These are phyloP conservation scores for Leucosporidium creatinivorum DNA, from an alignment of 768 basidiomycete species.

Conservation along the genomic window DNA sequence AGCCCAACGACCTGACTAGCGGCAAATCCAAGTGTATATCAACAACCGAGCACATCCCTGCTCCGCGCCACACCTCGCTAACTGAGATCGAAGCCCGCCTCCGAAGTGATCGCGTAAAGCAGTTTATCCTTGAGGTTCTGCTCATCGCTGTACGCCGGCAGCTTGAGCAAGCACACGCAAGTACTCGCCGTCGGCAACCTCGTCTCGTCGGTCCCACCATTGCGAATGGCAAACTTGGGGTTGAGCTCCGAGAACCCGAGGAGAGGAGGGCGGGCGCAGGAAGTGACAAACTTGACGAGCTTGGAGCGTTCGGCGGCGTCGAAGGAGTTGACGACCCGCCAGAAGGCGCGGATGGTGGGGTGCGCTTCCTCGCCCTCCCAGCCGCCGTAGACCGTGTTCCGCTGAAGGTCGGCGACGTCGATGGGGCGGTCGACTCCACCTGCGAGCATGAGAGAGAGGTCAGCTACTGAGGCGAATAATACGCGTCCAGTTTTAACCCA, in stretches of 20 bases:
- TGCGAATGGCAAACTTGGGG: constrained; percentile 82
- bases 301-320: constrained; percentile 69
- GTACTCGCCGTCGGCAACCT: constrained; percentile 46
- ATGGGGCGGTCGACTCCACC: constrained; percentile 36
- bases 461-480: too few species aligned
- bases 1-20: too few species aligned
- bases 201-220: constrained; percentile 61
- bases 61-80: constrained; percentile 39
- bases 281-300: constrained; percentile 79
- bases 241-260: constrained; percentile 79
- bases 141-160: constrained; percentile 64
- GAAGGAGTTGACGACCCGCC: constrained; percentile 76
- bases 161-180: constrained; percentile 88
- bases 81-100: constrained; percentile 89
- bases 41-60: too few species aligned
- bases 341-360: constrained; percentile 67
- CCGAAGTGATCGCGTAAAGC: constrained; percentile 59
- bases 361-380: constrained; percentile 51
- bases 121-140: constrained; percentile 63
- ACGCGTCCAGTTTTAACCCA: too few species aligned
- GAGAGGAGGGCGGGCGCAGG: constrained; percentile 70
- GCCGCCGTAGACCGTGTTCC: constrained; percentile 75
- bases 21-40: too few species aligned
- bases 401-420: constrained; percentile 62
- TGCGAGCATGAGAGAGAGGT: background rate